Evolutionary conservation across 495 filamentous ascomycete species (phyloP), one percentile per base, ranked within the genome.

Genomic region (Penicilliopsis zonata): DNA sequence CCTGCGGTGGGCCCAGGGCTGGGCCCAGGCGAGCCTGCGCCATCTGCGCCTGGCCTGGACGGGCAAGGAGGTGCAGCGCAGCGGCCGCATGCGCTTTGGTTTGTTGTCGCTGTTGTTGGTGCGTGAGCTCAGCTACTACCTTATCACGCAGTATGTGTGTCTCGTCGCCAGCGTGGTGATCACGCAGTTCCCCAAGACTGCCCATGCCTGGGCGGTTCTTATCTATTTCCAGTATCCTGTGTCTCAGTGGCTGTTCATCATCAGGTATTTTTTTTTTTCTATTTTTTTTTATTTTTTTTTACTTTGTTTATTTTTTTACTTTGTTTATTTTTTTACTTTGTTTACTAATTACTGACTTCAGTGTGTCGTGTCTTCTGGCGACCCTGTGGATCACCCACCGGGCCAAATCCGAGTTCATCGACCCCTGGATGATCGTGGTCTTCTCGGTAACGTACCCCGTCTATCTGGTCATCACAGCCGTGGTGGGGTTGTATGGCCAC

Each of bases 201-300:
- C 41, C 5, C 17, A 25, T 29, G 40, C 38, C 16, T 37, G 53
- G 5, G 45, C 37, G 24, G 34, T 35, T 15, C 35, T 56, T 16
- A 35, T 54, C 19, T 56, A 46, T 36, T 56, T 56, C 32, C 50
- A 49, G 26, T 56, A 53, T 31, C 50, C 50, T 3, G 37, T 56
- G 31, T 44, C 52, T 25, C 39, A 46, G 31, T 61, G 53, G 57
- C 49, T 64, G 28, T 57, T 58, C 31, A 37, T 57, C 18, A 50
- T 50, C 35, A 52, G 43, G 49, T 49, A 43, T 30, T 45, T 36
- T 38, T 40, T 36, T 36, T 41, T 36, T 30, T 31, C 33, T 34
- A 9, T 2, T 5, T 44, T 40, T n/a, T 39, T 27, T 15, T 12
- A 6, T 28, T 13, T 1, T 31, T 34, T 25, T 27, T 33, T 30